Base-by-base conservation (phyloP, 2,329 filamentous ascomycete species). In the Xylariaceae sp. region DNA sequence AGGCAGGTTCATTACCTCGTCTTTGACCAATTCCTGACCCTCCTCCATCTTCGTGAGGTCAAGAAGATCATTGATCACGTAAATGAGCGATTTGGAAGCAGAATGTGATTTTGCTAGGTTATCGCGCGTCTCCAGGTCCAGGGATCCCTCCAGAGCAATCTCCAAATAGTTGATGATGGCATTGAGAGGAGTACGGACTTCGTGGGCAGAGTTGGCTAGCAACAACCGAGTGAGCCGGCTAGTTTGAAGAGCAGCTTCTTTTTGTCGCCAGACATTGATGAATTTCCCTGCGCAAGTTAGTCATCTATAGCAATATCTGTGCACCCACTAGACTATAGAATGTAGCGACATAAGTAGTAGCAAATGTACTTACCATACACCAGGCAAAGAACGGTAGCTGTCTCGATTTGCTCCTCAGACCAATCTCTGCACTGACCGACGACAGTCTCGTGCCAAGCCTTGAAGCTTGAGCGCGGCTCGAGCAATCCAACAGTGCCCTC, bases 151-250 rank as follows among this genome's bases (percentile, higher is more conserved):
- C 1, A 96, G 73, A 0, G 91, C 91, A 59, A 96, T 95, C 63
- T 96, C 91, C 1, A 96, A 79, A 61, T 95, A 96, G 63, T 96
- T 96, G 70, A 96, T 95, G 64, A 96, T 95, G 15, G 91, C 91
- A 65, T 96, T 96, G 2, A 96, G 73, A 0, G 91, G 91, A 0
- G 91, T 96, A 47, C 92, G 85, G 8, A 96, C 89, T 73, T 96
- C 91, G 60, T 96, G 92, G 0, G 91, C 91, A 0, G 90, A 95
- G 60, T 96, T 95, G 4, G 90, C 88, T 19, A 96, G 76, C 1
- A 96, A 72, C 3, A 96, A 71, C 44, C 83, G 79, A 0, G 89
- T 95, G 2, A 96, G 75, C 55, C 92, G 87, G 61, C 87, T 95
- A 66, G 77, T 92, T 63, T 95, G 87, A 55, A 95, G 67, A 0